Evolutionary conservation across 192 early-diverging fungal genomes (phyloP).

Genomic region (Backusella westeae): DNA sequence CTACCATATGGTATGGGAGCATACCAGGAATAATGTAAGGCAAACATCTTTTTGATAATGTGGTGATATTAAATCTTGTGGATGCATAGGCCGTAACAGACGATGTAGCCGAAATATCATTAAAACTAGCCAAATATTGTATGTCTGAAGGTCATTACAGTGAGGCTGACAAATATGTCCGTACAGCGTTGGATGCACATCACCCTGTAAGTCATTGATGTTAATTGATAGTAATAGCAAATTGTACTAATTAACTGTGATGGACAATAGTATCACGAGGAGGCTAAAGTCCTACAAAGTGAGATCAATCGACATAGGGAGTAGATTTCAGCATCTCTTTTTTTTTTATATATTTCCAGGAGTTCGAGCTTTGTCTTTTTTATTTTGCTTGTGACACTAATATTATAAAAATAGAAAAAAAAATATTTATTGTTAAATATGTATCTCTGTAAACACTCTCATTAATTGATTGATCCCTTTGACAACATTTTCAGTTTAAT

Average conservation of each 20-base stretch:
- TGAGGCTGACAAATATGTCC: constrained; percentile 42
- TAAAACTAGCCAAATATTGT: constrained; percentile 24
- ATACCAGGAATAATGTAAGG: constrained; percentile 12
- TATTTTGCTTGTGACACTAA: neutral
- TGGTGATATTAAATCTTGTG: neutral
- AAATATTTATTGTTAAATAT: too few relatives aligned
- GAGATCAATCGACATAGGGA: constrained; percentile 6
- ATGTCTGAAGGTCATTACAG: constrained; percentile 34
- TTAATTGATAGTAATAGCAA: too few relatives aligned
- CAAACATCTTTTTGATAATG: neutral
- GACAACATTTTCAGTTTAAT: too few relatives aligned
- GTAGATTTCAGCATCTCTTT: neutral
- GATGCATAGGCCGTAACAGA: neutral
- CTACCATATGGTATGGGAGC: constrained; percentile 45
- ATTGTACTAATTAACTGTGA: too few relatives aligned
- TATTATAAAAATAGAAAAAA: neutral
- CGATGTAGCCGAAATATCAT: constrained; percentile 27
- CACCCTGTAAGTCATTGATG: constrained; percentile 20
- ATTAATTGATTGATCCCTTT: too few relatives aligned
- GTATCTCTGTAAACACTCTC: too few relatives aligned
- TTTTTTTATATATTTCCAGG: neutral
- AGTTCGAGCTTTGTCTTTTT: neutral
- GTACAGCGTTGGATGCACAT: constrained; percentile 31
- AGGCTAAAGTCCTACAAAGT: constrained; percentile 20
- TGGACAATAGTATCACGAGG: constrained; percentile 24